These are phyloP conservation scores for Mycena floridula DNA, from an alignment of 768 basidiomycete genomes.

Conservation along the genomic window DNA sequence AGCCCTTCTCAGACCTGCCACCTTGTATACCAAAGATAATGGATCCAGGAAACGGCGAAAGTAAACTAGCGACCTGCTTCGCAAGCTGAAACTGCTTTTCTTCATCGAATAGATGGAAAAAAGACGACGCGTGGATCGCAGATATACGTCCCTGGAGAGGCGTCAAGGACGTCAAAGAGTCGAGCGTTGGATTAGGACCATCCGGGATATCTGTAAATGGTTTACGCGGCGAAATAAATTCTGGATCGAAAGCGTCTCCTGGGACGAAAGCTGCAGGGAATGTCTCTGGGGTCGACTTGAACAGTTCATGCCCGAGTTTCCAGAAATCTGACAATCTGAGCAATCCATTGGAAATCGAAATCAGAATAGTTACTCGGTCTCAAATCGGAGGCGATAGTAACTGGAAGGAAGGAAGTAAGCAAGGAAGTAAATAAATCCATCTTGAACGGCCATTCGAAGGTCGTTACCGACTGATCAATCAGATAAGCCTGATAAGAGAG, in stretches of 20 bases:
- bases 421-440: no score
- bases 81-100: slow-evolving; percentile 26
- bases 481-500: not conserved
- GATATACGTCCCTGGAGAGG: slow-evolving; percentile 32
- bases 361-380: slow-evolving; percentile 9
- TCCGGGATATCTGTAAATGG: slow-evolving; percentile 11
- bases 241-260: slow-evolving; percentile 35
- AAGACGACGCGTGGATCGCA: slow-evolving; percentile 34
- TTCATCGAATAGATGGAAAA: slow-evolving; percentile 39
- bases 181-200: slow-evolving; percentile 12
- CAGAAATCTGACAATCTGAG: slow-evolving; percentile 29
- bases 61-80: slow-evolving; percentile 22
- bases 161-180: slow-evolving; percentile 26
- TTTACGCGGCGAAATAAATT: slow-evolving; percentile 22
- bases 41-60: slow-evolving; percentile 26
- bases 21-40: slow-evolving; percentile 28
- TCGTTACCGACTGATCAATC: slow-evolving; percentile 17
- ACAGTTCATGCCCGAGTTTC: slow-evolving; percentile 42
- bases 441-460: slow-evolving; percentile 16
- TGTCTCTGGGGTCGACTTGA: slow-evolving; percentile 28
- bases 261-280: slow-evolving; percentile 38
- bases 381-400: slow-evolving; percentile 18
- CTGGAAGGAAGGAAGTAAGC: no score
- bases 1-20: slow-evolving; percentile 9
- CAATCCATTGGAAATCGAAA: not conserved